Evolutionary conservation across 208 protist species (phyloP), one percentile per base, ranked within the genome.

Genomic region (Trypanosomatidae sp.): DNA sequence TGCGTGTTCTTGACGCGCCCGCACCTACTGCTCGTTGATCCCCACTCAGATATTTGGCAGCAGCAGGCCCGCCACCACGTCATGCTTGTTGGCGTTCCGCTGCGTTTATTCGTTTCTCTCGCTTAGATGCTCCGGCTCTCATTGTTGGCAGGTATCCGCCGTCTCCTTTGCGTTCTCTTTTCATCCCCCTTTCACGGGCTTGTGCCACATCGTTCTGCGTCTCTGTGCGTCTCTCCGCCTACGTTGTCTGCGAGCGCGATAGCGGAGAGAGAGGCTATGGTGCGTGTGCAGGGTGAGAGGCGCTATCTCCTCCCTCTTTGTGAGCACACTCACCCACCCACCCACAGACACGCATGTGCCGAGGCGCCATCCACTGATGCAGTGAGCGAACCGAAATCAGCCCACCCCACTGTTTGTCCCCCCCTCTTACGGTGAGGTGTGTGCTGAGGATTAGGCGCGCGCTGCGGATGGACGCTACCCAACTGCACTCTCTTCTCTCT

Each of bases 21-120:
- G 33, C 58, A 28, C 56, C 49, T 39, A 13, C 28, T 60, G 56
- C 56, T 19, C 30, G 4, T 36, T 25, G 19, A 0, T 36, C 5
- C 19, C 28, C 30, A 22, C 36, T 39, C 36, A 39, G 36, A 39
- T 39, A 39, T 39, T 39, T 39, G 36, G 49, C 47, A 41, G 62
- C 69, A 71, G 55, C 62, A 10, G 68, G 9, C 43, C 60, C 53
- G 71, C 52, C 44, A 69, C 71, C 12, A 68, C 36, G 56, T 59
- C 44, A 56, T 60, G 49, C 58, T 1, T 76, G 36, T 39, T 39
- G 36, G 36, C 36, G 36, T 0, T 39, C 36, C 36, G 36, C 19
- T 17, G 46, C 46, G 0, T 67, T 56, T 76, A 47, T 36, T 59
- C 17, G 15, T 25, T 73, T 66, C 62, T 71, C 66, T 30, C 22